Evolutionary conservation across 1,284 basidiomycete genomes (phyloP).

Genomic region (Apiotrichum porosum): DNA sequence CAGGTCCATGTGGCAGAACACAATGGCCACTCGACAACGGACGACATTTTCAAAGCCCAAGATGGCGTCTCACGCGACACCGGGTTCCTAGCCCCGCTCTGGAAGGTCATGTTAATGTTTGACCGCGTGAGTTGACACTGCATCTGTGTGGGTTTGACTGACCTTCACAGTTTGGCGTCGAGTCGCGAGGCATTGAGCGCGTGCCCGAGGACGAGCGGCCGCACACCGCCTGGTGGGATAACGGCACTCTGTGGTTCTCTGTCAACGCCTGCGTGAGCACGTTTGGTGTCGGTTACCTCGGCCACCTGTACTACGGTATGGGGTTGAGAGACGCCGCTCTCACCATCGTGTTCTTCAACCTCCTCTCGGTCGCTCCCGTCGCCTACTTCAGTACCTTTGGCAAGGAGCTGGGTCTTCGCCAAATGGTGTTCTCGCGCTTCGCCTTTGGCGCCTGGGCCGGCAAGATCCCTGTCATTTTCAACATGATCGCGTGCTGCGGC

Average conservation of each 20-base stretch:
- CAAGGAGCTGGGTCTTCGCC: constrained; percentile 69
- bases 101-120: not conserved
- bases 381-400: constrained; percentile 61
- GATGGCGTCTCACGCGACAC: not conserved
- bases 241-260: constrained; percentile 4
- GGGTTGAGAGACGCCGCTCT: constrained; percentile 1
- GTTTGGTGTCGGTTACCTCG: constrained; percentile 3
- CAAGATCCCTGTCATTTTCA: constrained; percentile 1
- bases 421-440: constrained; percentile 74
- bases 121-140: not conserved
- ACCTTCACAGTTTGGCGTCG: constrained; percentile 18
- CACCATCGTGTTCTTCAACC: constrained; percentile 17
- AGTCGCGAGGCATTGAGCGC: constrained; percentile 31
- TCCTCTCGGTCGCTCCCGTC: constrained; percentile 14
- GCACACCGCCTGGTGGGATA: not conserved
- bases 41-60: not conserved
- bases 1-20: no score
- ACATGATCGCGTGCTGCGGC: constrained; percentile 1
- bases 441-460: constrained; percentile 52
- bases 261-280: constrained; percentile 3
- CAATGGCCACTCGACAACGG: no score
- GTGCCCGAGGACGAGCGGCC: constrained; percentile 27
- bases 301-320: not conserved
- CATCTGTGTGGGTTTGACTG: not conserved
- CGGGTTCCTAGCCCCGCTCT: not conserved